Percentiles rank a stretch among this genome's conserved stretches.
phyloP scores from a whole-genome alignment of 2,329 filamentous ascomycete genomes.

The Botrytis deweyae region DNA sequence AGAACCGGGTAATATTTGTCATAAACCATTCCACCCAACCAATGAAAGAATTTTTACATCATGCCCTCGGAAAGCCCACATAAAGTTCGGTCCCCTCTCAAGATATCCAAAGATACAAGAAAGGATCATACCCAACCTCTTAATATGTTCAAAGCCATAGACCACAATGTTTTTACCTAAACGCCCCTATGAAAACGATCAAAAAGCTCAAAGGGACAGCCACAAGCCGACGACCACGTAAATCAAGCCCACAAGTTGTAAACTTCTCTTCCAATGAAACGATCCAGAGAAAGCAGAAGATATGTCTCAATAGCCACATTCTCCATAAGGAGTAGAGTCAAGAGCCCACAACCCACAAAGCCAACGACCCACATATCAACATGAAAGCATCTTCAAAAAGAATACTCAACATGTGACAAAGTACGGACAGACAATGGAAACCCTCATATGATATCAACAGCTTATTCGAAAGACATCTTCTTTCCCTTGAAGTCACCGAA shows the following conservation, averaged over 20 bases:
- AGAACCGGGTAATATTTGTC: conserved; percentile 12
- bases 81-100: conserved; percentile 39
- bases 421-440: conserved; percentile 31
- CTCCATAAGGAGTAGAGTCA: conserved; percentile 40
- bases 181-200: conserved; percentile 34
- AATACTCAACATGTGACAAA: conserved; percentile 34
- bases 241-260: conserved; percentile 39
- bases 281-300: conserved; percentile 24
- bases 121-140: conserved; percentile 39
- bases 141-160: conserved; percentile 39
- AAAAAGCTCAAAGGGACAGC: conserved; percentile 37
- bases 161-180: conserved; percentile 30
- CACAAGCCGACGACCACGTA: conserved; percentile 40
- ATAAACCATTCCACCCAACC: conserved; percentile 10
- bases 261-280: conserved; percentile 9
- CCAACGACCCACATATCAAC: conserved; percentile 39
- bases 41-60: conserved; percentile 26
- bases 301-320: conserved; percentile 41
- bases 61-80: conserved; percentile 37
- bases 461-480: conserved; percentile 47
- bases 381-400: conserved; percentile 24
- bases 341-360: conserved; percentile 43
- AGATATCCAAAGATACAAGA: conserved; percentile 34
- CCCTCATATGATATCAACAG: conserved; percentile 25
- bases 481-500: conserved; percentile 59